Base-by-base conservation (phyloP, 2,329 filamentous ascomycete species). In the Ascochyta pisi region DNA sequence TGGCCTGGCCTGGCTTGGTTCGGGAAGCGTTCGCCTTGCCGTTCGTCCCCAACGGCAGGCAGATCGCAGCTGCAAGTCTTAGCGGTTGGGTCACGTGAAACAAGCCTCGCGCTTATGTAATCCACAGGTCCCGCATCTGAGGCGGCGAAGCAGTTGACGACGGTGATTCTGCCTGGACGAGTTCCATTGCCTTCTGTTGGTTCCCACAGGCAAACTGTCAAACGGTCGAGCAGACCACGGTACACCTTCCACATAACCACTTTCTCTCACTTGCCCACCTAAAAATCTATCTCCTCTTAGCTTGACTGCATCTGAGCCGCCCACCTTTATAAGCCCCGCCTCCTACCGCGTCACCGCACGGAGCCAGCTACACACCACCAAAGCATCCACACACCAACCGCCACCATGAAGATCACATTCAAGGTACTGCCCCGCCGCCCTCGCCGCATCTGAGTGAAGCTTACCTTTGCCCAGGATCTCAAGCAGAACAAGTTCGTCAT, bases 401-500 rank as follows among this genome's bases (percentile, higher is more conserved):
- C 67, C 70, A 73, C 70, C 61, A 88, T 89, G 86, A 87, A 88
- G 83, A 84, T 89, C 79, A 88, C 86, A 57, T 89, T 90, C 82
- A 89, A 89, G 81, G 86, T 87, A 68, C 22, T 50, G 69, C 64
- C 53, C 35, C 54, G 43, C 49, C 52, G 47, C 50, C 10, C 55
- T 56, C 51, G 13, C 10, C 19, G 38, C 12, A 19, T 19, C 2
- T 8, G 26, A 41, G 41, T 22, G 29, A 33, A 58, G 58, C 69
- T 73, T 16, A 75, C 60, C 67, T 37, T 34, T 44, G 48, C 26
- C 31, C 69, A 97, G 93, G 95, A 99, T 82, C 85, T 99, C 73
- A 98, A 97, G 84, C 95, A 98, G 80, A 91, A 97, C 78, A 97
- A 97, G 83, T 99, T 99, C 81, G 88, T 89, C 73, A 90, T 99